phyloP scores from a whole-genome alignment of 2,329 filamentous ascomycete species.

The Trichoderma sp. region DNA sequence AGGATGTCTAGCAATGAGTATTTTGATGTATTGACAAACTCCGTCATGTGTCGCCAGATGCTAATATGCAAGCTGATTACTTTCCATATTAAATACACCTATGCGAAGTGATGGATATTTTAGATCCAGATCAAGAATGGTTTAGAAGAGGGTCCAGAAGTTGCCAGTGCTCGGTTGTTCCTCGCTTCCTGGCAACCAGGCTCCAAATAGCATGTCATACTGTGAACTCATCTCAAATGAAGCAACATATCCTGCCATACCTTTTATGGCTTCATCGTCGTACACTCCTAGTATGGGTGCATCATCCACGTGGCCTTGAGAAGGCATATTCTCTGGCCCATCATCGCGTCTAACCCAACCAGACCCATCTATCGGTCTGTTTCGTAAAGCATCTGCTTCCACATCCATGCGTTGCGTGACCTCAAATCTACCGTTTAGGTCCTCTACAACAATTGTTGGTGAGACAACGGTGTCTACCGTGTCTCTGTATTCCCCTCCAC shows the following conservation, averaged over 20 bases:
- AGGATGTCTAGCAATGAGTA: neutral
- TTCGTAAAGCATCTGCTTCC: neutral
- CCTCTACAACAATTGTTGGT: neutral
- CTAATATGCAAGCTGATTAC: neutral
- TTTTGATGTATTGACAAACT: neutral
- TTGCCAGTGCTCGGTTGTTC: neutral
- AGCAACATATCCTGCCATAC: neutral
- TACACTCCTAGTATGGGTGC: neutral
- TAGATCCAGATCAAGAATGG: neutral
- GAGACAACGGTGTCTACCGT: neutral
- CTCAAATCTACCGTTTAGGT: neutral
- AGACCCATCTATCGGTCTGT: neutral
- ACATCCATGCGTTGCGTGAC: neutral
- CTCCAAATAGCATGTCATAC: neutral
- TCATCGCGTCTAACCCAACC: neutral
- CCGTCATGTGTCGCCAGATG: neutral
- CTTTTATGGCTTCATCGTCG: neutral
- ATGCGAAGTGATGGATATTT: neutral
- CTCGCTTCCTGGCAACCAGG: neutral
- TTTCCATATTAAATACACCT: neutral
- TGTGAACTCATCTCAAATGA: neutral
- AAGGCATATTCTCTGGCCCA: neutral
- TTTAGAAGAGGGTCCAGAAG: neutral
- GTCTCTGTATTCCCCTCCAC: neutral
- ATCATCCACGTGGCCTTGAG: neutral